These are phyloP conservation scores for Aspergillus tanneri DNA, from an alignment of 2,329 filamentous ascomycete genomes.

Conservation along the genomic window DNA sequence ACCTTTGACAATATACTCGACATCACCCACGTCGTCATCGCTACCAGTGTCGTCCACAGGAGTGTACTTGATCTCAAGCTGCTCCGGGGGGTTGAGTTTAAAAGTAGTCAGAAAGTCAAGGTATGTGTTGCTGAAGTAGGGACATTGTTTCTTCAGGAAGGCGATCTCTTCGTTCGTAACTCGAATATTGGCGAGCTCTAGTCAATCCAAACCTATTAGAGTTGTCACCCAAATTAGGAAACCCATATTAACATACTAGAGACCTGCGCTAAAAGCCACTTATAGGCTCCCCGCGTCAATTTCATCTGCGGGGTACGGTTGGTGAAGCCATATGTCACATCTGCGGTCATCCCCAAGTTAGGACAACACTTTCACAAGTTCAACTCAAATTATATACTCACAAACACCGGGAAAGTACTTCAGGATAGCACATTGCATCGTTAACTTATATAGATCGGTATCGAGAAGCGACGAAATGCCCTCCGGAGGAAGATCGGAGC, in stretches of 20 bases:
- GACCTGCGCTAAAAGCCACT: constrained; percentile 83
- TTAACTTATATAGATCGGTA: constrained; percentile 90
- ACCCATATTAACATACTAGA: constrained; percentile 56
- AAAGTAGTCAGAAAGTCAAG: constrained; percentile 80
- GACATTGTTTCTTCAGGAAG: constrained; percentile 75
- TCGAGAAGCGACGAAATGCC: constrained; percentile 81
- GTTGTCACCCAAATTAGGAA: constrained; percentile 13
- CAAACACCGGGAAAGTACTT: constrained; percentile 78
- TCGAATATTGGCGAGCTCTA: constrained; percentile 78
- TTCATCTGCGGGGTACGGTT: constrained; percentile 95
- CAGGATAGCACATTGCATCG: constrained; percentile 95
- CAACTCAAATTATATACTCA: constrained; percentile 28
- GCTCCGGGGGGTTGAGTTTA: constrained; percentile 74
- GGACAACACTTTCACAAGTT: neutral
- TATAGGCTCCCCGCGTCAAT: constrained; percentile 76
- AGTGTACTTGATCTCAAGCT: constrained; percentile 69
- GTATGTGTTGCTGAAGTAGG: constrained; percentile 76
- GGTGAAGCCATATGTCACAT: constrained; percentile 89
- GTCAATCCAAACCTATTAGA: neutral
- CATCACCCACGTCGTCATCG: constrained; percentile 68
- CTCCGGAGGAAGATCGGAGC: constrained; percentile 50
- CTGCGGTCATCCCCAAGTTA: constrained; percentile 27
- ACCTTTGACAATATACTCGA: constrained; percentile 75
- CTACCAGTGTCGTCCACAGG: constrained; percentile 57
- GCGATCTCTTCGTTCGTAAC: constrained; percentile 75